A percentile compares a stretch with the other conserved stretches of the same genome.
phyloP scores from a whole-genome alignment of 1,284 basidiomycete genomes.

The Pterulicium gracile region DNA sequence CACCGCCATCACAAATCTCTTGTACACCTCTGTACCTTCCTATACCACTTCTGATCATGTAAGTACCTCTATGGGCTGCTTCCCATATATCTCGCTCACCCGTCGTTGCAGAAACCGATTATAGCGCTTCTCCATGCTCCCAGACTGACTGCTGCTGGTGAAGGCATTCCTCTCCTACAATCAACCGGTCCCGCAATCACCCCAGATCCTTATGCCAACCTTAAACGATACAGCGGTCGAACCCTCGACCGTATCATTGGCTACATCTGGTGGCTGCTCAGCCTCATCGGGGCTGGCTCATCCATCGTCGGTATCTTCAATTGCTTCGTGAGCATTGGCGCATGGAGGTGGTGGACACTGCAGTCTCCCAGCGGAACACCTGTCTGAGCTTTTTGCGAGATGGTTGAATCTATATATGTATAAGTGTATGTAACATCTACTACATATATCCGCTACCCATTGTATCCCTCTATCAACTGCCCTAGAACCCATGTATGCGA shows the following conservation, averaged over 20 bases:
- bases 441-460: too few species aligned
- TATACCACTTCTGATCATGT: conserved; percentile 74
- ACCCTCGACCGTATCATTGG: conserved; percentile 65
- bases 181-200: conserved; percentile 29
- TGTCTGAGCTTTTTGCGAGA: too few species aligned
- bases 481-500: neutral
- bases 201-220: conserved; percentile 37
- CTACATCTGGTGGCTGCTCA: conserved; percentile 62
- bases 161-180: conserved; percentile 38
- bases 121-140: conserved; percentile 52
- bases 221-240: conserved; percentile 56
- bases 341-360: conserved; percentile 45
- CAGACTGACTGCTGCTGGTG: conserved; percentile 21
- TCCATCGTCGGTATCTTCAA: conserved; percentile 56
- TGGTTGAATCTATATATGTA: too few species aligned
- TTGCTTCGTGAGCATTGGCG: conserved; percentile 46
- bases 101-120: conserved; percentile 49
- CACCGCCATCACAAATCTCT: conserved; percentile 48
- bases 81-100: conserved; percentile 7
- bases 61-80: conserved; percentile 16
- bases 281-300: conserved; percentile 68
- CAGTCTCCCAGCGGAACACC: too few species aligned
- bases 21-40: conserved; percentile 68
- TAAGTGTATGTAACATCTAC: too few species aligned
- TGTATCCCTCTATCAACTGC: neutral